Evolutionary conservation across 441 rosid genomes (phyloP), one percentile per base, ranked within the genome.

Genomic region (Erodium trifolium): DNA sequence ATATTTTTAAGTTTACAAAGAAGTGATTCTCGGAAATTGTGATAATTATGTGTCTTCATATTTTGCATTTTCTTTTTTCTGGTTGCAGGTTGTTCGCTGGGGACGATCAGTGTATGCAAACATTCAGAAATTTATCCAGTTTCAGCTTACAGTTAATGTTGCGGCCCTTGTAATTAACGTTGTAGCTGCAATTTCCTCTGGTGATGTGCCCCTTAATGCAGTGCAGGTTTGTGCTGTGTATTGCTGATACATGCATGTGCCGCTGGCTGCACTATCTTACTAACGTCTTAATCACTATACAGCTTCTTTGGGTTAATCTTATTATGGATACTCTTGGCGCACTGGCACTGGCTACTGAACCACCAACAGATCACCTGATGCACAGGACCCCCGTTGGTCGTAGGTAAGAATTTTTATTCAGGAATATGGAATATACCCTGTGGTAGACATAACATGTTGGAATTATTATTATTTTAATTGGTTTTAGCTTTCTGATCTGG

Each of bases 311-410:
- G 99, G 95, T 95, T 75, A 95, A 95, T 80, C 97, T 95, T 72
- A 95, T 95, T 69, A 90, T 95, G 99, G 99, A 95, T 79, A 95
- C 97, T 19, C 99, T 95, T 76, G 99, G 99, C 55, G 99, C 98
- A 14, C 75, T 95, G 72, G 99, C 99, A 67, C 76, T 95, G 73
- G 99, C 99, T 68, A 95, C 99, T 3, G 99, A 95, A 77, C 97
- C 98, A 68, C 99, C 99, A 13, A 90, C 89, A 1, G 96, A 95
- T 77, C 96, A 95, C 77, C 80, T 95, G 71, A 81, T 95, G 99
- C 79, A 78, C 23, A 78, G 99, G 69, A 29, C 86, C 11, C 99
- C 99, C 53, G 98, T 95, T 67, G 98, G 99, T 53, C 86, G 98
- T 60, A 88, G 87, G 99, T 95, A 76, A 66, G 79, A 23, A 73